Evolutionary conservation across 805 yeast genomes (phyloP), one percentile per base, ranked within the genome.

Genomic region (Myxozyma lipomycoides): DNA sequence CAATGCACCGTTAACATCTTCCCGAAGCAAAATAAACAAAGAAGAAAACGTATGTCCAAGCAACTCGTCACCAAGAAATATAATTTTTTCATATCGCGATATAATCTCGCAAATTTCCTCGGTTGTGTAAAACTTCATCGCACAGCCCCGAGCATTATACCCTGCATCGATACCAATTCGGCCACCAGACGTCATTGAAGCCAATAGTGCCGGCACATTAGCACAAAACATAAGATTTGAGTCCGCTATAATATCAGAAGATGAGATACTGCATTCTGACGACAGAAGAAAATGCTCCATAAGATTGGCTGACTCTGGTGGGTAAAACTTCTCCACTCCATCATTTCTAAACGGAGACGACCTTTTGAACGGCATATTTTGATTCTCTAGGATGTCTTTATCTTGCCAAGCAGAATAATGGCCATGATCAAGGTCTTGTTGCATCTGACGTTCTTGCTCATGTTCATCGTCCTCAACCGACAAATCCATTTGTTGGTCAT

Each of bases 121-220:
- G 6, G 59, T 39, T 2, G 45, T 10, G 39, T 55, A 40, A 53
- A 55, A 55, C 45, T 50, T 36, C 44, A 52, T 26, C 3, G 40
- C 30, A 39, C 59, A 55, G 18, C 34, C 53, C 4, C 42, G 46
- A 3, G 53, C 35, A 10, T 32, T 40, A 28, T 48, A 55, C 15
- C 56, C 49, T 19, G 57, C 50, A 25, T 52, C 52, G 40, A 48
- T 24, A 5, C 58, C 59, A 24, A 48, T 40, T 5, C 59, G 40
- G 19, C 59, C 59, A 15, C 59, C 59, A 21, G 15, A 6, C 1
- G 58, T 45, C 25, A 45, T 41, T 7, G 58, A 30, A 3, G 36
- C 48, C 36, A 53, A 32, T 15, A 53, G 49, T 6, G 43, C 21
- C 23, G 42, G n/a, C 6, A 21, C n/a, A 21, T 35, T 35, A 21